Conservation (phyloP, 2,329 filamentous ascomycete genomes). For the Scleromitrula shiraiana region DNA sequence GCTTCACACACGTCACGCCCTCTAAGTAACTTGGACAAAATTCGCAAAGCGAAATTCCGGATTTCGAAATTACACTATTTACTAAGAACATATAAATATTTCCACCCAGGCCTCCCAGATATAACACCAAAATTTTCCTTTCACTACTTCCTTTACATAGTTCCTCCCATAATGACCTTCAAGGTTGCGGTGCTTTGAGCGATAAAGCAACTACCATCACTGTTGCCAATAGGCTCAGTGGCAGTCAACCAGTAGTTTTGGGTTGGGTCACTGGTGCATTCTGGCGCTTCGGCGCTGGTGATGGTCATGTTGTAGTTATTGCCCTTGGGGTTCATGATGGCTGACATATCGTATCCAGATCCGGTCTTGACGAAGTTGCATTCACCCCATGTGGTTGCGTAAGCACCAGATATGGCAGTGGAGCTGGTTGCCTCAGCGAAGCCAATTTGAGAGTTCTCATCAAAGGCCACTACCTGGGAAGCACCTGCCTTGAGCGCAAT, state of each 20-base stretch:
- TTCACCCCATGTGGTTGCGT: slow-evolving; percentile 25
- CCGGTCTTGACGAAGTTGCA: slow-evolving; percentile 21
- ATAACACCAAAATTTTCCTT: neutral
- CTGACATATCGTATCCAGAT: slow-evolving; percentile 27
- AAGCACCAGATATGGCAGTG: slow-evolving; percentile 18
- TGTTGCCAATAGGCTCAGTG: slow-evolving; percentile 20
- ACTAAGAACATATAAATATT: slow-evolving; percentile 14
- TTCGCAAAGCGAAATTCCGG: neutral
- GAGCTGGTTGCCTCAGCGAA: slow-evolving; percentile 16
- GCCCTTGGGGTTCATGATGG: slow-evolving; percentile 24
- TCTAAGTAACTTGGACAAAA: neutral
- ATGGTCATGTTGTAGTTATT: slow-evolving; percentile 29
- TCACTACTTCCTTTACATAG: slow-evolving; percentile 4
- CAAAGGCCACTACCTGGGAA: slow-evolving; percentile 23
- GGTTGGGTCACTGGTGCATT: slow-evolving; percentile 21
- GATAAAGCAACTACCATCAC: slow-evolving; percentile 27
- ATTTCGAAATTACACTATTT: slow-evolving; percentile 19
- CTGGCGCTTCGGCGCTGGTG: slow-evolving; percentile 17
- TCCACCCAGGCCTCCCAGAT: neutral
- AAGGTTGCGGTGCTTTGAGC: slow-evolving; percentile 18
- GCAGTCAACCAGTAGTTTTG: slow-evolving; percentile 27
- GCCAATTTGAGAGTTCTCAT: slow-evolving; percentile 22
- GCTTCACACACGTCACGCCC: neutral
- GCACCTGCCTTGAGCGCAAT: slow-evolving; percentile 19
- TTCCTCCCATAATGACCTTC: slow-evolving; percentile 24